A percentile compares a stretch with the other conserved stretches of the same genome.
Evolutionary conservation across 2,329 filamentous ascomycete genomes (phyloP).

Genomic region (Penicillium sp.): DNA sequence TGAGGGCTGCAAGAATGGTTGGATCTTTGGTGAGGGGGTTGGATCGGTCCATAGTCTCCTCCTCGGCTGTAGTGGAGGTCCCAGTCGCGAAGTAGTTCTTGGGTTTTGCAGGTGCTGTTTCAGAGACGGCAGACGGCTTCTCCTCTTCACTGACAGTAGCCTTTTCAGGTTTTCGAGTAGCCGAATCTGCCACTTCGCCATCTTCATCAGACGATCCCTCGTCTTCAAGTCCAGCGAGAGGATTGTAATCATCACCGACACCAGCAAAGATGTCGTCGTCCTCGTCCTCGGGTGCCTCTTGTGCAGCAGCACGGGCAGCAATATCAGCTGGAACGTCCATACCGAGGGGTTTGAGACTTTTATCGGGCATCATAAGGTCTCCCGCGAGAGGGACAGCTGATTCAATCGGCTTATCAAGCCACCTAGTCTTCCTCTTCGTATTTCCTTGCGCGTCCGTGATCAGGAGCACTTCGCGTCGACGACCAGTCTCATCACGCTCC

Average conservation of each 20-base stretch:
- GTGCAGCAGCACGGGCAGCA: conserved; percentile 33
- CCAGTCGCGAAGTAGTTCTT: conserved; percentile 49
- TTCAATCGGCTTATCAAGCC: conserved; percentile 44
- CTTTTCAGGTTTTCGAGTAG: conserved; percentile 5
- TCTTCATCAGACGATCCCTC: conserved; percentile 46
- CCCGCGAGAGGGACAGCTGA: conserved; percentile 15
- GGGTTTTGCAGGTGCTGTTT: conserved; percentile 24
- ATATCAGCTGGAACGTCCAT: conserved; percentile 50
- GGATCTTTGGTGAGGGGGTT: conserved; percentile 64
- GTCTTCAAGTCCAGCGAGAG: conserved; percentile 53
- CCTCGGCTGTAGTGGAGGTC: conserved; percentile 42
- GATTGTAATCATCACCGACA: conserved; percentile 60
- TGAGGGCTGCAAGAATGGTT: conserved; percentile 76
- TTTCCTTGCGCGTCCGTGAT: conserved; percentile 59
- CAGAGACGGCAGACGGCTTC: conserved; percentile 5
- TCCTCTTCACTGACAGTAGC: conserved; percentile 4
- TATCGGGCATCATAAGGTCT: conserved; percentile 43
- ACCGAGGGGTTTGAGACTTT: conserved; percentile 49
- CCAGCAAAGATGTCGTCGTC: conserved; percentile 64
- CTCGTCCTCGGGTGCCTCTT: conserved; percentile 41
- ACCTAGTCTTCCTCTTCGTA: conserved; percentile 60
- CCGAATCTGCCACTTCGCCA: conserved; percentile 28
- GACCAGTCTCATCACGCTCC: conserved; percentile 53
- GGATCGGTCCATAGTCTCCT: conserved; percentile 41
- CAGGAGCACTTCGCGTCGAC: conserved; percentile 57